Base-by-base conservation (phyloP, 352 stramenopile genomes). In the Globisporangium echinulatum region DNA sequence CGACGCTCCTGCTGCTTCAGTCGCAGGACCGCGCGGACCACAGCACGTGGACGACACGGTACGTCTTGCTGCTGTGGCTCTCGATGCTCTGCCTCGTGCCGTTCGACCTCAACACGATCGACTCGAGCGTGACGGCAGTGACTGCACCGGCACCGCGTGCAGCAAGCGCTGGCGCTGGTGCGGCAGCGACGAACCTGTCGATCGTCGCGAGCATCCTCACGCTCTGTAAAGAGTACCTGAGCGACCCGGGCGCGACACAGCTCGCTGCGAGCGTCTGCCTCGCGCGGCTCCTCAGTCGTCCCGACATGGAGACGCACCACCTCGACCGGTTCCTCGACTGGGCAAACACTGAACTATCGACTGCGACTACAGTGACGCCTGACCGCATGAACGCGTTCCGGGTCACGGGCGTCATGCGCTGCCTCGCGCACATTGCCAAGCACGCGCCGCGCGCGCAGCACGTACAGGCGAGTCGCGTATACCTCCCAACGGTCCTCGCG, bases 71-170 rank as follows among this genome's bases (percentile, higher is more conserved):
- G 68, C 82, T 99, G 33, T 99, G 97, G 97, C 77, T 99, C 49
- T 96, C 87, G 10, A 98, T 99, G 71, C 81, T 99, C 46, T 97
- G 92, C 62, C 82, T 99, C 36, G 93, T 99, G 19, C 97, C 97
- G 0, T 99, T 99, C 72, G 89, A 99, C 71, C 88, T 99, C 53
- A 72, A 85, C 52, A 96, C 90, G 1, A 98, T 99, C 59, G 96
- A 99, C 75, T 97, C 90, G 52, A 95, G 90, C 1, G 65, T 55
- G 19, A 43, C 58, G 38, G 60, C 62, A 42, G 44, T 58, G 40
- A 54, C 25, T 33, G 25, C 25, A 33, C 25, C 25, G 25, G 25
- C 25, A 33, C 25, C 25, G 25, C 25, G 25, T 33, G 25, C 25
- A 33, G 25, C 1, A 33, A 33, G 25, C 2, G 1, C 25, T 33